Percentiles rank a stretch among this genome's conserved stretches.
These are phyloP conservation scores for Penicillium glabrum DNA, from an alignment of 2,329 filamentous ascomycete genomes.

Conservation along the genomic window DNA sequence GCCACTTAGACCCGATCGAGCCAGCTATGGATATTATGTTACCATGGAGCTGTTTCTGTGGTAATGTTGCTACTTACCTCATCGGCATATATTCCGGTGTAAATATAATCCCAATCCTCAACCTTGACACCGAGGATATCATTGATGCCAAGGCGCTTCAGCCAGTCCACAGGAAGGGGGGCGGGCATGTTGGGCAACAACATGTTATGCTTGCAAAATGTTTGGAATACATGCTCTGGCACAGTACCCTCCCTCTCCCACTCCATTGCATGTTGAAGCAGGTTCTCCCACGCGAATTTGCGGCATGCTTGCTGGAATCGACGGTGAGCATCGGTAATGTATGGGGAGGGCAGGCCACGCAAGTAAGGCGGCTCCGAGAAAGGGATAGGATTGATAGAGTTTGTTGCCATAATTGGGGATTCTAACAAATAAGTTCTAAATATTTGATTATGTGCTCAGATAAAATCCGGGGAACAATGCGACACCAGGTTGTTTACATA, in stretches of 20 bases:
- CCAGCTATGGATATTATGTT: slow-evolving; percentile 49
- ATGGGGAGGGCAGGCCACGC: slow-evolving; percentile 67
- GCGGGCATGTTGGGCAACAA: slow-evolving; percentile 68
- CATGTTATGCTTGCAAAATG: slow-evolving; percentile 67
- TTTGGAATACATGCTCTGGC: slow-evolving; percentile 62
- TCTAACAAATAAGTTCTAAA: not conserved
- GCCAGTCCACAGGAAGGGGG: slow-evolving; percentile 66
- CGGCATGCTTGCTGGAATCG: slow-evolving; percentile 68
- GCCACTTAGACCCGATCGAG: slow-evolving; percentile 63
- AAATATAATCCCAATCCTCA: slow-evolving; percentile 72
- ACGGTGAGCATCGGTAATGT: slow-evolving; percentile 66
- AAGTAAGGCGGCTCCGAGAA: slow-evolving; percentile 75
- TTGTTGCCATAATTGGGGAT: slow-evolving; percentile 25
- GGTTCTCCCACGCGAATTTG: slow-evolving; percentile 63
- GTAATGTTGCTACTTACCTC: slow-evolving; percentile 47
- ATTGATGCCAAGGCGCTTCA: slow-evolving; percentile 64
- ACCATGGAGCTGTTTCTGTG: not conserved
- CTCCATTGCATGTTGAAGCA: slow-evolving; percentile 63
- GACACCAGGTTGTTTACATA: not conserved
- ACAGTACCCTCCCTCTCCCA: slow-evolving; percentile 68
- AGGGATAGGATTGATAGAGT: slow-evolving; percentile 50
- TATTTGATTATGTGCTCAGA: not conserved
- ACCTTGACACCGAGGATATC: slow-evolving; percentile 67
- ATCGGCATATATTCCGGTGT: slow-evolving; percentile 68
- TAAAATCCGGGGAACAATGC: not conserved